phyloP scores from a whole-genome alignment of 306 rosid species.

The Neltuma alba region DNA sequence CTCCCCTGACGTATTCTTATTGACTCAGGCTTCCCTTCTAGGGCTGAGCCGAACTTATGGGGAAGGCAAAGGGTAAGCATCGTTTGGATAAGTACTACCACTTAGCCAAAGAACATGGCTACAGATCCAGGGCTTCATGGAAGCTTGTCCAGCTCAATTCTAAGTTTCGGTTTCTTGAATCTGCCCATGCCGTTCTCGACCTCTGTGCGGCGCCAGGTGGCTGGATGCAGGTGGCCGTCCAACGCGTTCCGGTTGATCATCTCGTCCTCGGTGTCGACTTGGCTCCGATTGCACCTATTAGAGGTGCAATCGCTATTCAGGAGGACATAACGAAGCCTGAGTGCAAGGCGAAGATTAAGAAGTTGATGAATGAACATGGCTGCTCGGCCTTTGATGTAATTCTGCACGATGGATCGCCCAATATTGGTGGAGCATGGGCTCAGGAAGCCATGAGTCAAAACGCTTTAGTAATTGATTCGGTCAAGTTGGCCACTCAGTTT shows the following conservation, averaged over 20 bases:
- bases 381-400: constrained; percentile 63
- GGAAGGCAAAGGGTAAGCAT: constrained; percentile 95
- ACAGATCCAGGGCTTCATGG: constrained; percentile 93
- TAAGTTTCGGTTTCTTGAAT: constrained; percentile 69
- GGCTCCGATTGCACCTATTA: constrained; percentile 73
- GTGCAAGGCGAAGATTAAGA: constrained; percentile 65
- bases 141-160: constrained; percentile 84
- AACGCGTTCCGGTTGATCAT: constrained; percentile 75
- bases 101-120: constrained; percentile 91
- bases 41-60: constrained; percentile 43
- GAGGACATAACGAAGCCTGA: constrained; percentile 86
- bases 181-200: constrained; percentile 84
- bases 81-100: constrained; percentile 90
- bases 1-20: background rate
- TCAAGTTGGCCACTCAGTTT: constrained; percentile 79
- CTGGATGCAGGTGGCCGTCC: constrained; percentile 96
- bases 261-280: constrained; percentile 84
- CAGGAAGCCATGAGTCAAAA: constrained; percentile 93
- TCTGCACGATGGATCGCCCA: constrained; percentile 88
- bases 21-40: background rate
- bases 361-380: constrained; percentile 62
- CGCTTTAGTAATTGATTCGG: constrained; percentile 80
- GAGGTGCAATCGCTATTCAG: constrained; percentile 72
- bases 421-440: constrained; percentile 95
- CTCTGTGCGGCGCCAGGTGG: constrained; percentile 99